These are phyloP conservation scores for Tylopilus rubrobrunneus DNA, from an alignment of 768 basidiomycete species.

Conservation along the genomic window DNA sequence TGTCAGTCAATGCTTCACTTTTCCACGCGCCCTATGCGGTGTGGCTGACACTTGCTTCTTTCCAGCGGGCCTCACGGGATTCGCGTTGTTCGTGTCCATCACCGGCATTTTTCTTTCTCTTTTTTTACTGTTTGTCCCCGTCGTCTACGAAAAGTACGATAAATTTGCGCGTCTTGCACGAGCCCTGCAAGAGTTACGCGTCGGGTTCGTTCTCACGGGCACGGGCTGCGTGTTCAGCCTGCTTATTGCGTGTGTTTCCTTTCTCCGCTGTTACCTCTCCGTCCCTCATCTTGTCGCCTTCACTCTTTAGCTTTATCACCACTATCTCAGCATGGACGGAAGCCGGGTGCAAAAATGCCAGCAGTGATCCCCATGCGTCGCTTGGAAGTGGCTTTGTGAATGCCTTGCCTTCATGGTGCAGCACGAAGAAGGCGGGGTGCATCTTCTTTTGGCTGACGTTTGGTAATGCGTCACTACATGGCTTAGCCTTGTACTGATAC, in stretches of 20 bases:
- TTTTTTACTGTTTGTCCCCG: slow-evolving; percentile 74
- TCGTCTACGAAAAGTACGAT: slow-evolving; percentile 83
- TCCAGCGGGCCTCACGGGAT: slow-evolving; percentile 80
- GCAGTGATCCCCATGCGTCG: slow-evolving; percentile 74
- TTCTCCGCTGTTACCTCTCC: slow-evolving; percentile 1
- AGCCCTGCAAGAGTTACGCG: slow-evolving; percentile 77
- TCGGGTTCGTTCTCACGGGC: slow-evolving; percentile 78
- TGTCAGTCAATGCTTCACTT: slow-evolving; percentile 51
- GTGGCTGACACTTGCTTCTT: slow-evolving; percentile 14
- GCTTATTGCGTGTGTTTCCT: slow-evolving; percentile 66
- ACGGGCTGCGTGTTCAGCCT: slow-evolving; percentile 62
- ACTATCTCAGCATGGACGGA: slow-evolving; percentile 87
- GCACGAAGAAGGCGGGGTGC: slow-evolving; percentile 85
- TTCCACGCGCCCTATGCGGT: slow-evolving; percentile 3
- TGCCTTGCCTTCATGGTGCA: slow-evolving; percentile 79
- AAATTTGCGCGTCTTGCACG: slow-evolving; percentile 72
- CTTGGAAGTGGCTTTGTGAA: slow-evolving; percentile 63
- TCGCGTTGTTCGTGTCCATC: slow-evolving; percentile 79
- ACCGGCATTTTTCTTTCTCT: slow-evolving; percentile 67
- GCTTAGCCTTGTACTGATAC: slow-evolving; percentile 3
- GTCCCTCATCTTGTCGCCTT: slow-evolving; percentile 10
- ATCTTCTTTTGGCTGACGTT: slow-evolving; percentile 90
- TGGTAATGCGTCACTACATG: slow-evolving; percentile 36
- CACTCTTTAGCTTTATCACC: slow-evolving; percentile 55
- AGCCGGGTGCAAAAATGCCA: slow-evolving; percentile 82